phyloP scores from a whole-genome alignment of 2,329 filamentous ascomycete genomes.

The Emergomyces orientalis region DNA sequence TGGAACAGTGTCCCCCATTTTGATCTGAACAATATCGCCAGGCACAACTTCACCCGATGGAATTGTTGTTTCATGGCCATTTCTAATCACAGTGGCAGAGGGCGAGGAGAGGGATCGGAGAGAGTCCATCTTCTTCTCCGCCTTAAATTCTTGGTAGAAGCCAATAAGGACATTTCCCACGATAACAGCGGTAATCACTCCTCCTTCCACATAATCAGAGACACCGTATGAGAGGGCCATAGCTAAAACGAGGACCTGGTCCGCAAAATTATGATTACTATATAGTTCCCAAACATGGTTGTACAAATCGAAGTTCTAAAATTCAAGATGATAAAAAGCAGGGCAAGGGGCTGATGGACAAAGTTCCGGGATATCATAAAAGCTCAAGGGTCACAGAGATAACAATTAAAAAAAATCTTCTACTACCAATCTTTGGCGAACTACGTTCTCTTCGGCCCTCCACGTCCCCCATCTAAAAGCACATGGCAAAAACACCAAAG shows the following conservation, averaged over 20 bases:
- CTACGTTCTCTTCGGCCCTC: slow-evolving; percentile 2
- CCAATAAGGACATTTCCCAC: slow-evolving; percentile 49
- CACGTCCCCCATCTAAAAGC: background rate
- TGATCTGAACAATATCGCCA: slow-evolving; percentile 46
- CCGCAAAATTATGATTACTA: slow-evolving; percentile 13
- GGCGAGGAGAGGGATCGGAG: slow-evolving; percentile 48
- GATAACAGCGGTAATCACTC: slow-evolving; percentile 51
- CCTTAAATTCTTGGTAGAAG: slow-evolving; percentile 52
- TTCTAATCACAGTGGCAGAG: slow-evolving; percentile 47
- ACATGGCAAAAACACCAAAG: slow-evolving; percentile 2
- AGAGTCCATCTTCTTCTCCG: slow-evolving; percentile 52
- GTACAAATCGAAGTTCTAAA: slow-evolving; percentile 1
- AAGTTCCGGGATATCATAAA: background rate
- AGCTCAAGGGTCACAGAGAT: background rate
- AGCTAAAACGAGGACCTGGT: slow-evolving; percentile 62
- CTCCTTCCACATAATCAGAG: slow-evolving; percentile 49
- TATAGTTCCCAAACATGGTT: background rate
- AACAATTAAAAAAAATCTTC: background rate
- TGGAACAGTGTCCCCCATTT: slow-evolving; percentile 50
- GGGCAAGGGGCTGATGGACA: background rate
- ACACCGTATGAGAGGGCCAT: slow-evolving; percentile 55
- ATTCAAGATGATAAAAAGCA: background rate
- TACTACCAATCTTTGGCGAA: background rate
- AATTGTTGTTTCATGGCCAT: slow-evolving; percentile 44
- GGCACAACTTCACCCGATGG: slow-evolving; percentile 51